Base-by-base conservation (phyloP, 768 basidiomycete species). In the Mycena venus region DNA sequence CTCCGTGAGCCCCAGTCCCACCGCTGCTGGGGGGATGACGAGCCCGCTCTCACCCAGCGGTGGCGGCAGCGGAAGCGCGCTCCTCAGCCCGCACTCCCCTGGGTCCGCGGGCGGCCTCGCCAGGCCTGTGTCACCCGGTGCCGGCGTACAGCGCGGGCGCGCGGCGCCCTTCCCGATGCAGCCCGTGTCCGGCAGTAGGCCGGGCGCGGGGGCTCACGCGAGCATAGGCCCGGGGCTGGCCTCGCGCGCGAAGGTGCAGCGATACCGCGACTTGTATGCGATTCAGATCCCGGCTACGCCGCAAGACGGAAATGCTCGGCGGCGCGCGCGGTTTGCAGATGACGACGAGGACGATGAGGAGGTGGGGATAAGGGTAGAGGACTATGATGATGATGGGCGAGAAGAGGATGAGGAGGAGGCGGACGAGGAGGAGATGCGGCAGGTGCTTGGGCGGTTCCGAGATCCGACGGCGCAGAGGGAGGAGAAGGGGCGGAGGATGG, bases 141-240 rank as follows among this genome's bases (percentile, higher is more conserved):
- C n/a, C n/a, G n/a, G 53, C 42, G 80, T 86, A 32, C 85, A 85
- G 71, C 84, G 90, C 19, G 90, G 90, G 15, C 85, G 86, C 44
- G 86, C 89, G 76, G 75, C 85, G 17, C 89, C 91, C 0, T 91
- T 91, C 82, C 90, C 90, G 27, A 63, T 84, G n/a, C 82, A 81
- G 12, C 88, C 89, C 23, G 73, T 88, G n/a, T 68, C 84, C 8
- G 80, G 29, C 51, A 31, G 38, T 70, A 60, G 80, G 60, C 40
- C 74, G 67, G 66, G 77, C 76, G n/a, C 75, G 77, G 29, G 68
- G 42, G 32, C 36, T 31, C 9, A 8, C 79, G 55, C 79, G 74
- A 34, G 72, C 76, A 32, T 78, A 32, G 79, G 67, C 42, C 77
- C 73, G 7, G 81, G 81, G 27, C 67, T 83, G 12, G 83, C 80